Conservation (phyloP, 495 filamentous ascomycete genomes). For the Talaromyces liani region DNA sequence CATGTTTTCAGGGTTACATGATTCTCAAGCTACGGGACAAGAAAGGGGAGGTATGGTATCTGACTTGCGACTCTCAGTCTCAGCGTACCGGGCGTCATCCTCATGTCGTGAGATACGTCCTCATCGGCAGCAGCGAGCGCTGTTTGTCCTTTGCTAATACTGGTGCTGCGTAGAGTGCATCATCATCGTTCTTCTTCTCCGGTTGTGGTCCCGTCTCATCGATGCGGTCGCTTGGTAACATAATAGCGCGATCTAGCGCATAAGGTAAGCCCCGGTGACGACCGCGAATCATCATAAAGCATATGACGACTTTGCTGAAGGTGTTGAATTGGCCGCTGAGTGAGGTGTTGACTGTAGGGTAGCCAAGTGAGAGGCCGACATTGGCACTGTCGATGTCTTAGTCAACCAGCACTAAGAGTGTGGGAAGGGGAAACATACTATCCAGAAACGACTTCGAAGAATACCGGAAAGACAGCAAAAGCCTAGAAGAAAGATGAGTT, state of each 20-base stretch:
- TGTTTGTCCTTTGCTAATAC: background rate
- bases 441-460: slow-evolving; percentile 82
- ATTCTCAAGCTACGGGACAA: too few relatives aligned
- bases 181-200: background rate
- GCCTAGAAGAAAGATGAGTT: slow-evolving; percentile 9
- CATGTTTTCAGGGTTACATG: too few relatives aligned
- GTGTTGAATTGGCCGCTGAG: slow-evolving; percentile 67
- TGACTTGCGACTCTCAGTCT: too few relatives aligned
- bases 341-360: slow-evolving; percentile 58
- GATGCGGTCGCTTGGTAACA: slow-evolving; percentile 60
- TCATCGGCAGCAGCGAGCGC: background rate
- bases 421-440: slow-evolving; percentile 32
- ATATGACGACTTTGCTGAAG: slow-evolving; percentile 76
- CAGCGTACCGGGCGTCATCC: too few relatives aligned
- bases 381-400: slow-evolving; percentile 44
- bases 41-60: too few relatives aligned
- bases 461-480: slow-evolving; percentile 66
- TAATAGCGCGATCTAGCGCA: slow-evolving; percentile 77
- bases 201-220: slow-evolving; percentile 49
- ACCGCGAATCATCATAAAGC: slow-evolving; percentile 83
- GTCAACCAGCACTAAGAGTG: background rate
- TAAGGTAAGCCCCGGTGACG: slow-evolving; percentile 86
- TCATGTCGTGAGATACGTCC: background rate
- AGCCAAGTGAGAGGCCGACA: slow-evolving; percentile 80
- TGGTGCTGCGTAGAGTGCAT: too few relatives aligned